Base-by-base conservation (phyloP, 805 yeast genomes). In the Candida fluviatilis region DNA sequence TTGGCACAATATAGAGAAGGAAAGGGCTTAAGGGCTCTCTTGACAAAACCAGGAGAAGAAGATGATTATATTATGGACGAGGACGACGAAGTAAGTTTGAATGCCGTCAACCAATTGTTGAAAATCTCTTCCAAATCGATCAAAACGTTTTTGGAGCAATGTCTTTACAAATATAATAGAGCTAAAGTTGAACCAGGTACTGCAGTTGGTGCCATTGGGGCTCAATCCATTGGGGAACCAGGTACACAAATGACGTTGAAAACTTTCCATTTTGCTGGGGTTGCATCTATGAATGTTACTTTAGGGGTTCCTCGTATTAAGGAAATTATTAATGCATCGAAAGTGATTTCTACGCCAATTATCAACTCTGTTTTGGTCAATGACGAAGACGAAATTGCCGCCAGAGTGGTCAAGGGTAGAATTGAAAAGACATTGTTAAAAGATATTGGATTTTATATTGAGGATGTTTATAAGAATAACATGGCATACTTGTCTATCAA, bases 221-320 rank as follows among this genome's bases (percentile, higher is more conserved):
- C 99, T 0, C 99, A 93, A 60, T 87, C 96, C 31, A 93, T 93
- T 70, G 99, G 99, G 68, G 99, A 91, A 58, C 99, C 99, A 16
- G 99, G 98, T 60, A 93, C 99, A 1, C 99, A 93, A 68, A 93
- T 93, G 99, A 93, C 99, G 4, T 75, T 77, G 60, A 77, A 77
- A 58, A 77, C 82, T 51, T 91, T 91, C 87, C 99, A 93, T 73
- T 93, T 93, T 75, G 99, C 99, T 54, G 99, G 99, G 75, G 99
- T 93, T 41, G 98, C 99, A 25, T 85, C 96, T 34, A 93, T 91
- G 97, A 93, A 93, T 70, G 96, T 91, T 48, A 93, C 99, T 0
- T 76, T 93, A 50, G 99, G 99, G 78, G 99, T 93, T 37, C 99
- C 99, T 35, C 96, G 99, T 77, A 91, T 93, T 60, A 93, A 93